Conservation (phyloP, 768 basidiomycete genomes). For the Lyophyllum atratum region DNA sequence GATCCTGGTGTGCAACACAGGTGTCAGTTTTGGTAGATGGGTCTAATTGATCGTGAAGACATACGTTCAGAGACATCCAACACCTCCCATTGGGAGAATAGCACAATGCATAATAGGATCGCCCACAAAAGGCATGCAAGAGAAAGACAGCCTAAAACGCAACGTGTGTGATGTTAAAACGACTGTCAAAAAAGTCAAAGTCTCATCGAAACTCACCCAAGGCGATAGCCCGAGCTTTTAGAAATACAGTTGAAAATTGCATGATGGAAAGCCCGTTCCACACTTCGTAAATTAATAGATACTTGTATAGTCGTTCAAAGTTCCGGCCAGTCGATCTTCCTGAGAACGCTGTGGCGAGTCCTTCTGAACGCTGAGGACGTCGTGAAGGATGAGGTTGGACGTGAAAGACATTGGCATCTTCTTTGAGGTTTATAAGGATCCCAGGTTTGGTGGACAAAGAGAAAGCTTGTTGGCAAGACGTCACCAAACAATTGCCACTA, state of each 20-base stretch:
- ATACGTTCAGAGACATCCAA: slow-evolving; percentile 48
- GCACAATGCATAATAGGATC: slow-evolving; percentile 44
- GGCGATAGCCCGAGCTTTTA: slow-evolving; percentile 18
- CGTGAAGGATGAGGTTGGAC: neutral
- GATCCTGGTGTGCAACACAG: slow-evolving; percentile 32
- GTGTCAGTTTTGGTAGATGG: neutral
- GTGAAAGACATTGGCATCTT: neutral
- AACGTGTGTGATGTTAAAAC: neutral
- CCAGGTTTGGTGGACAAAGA: neutral
- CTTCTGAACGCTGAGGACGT: neutral
- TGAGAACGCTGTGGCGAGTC: slow-evolving; percentile 1
- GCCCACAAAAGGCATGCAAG: slow-evolving; percentile 51
- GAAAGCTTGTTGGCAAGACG: neutral
- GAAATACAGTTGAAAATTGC: slow-evolving; percentile 21
- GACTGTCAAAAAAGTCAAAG: no score
- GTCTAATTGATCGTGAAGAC: slow-evolving; percentile 12
- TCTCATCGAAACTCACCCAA: slow-evolving; percentile 20
- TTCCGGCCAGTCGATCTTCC: slow-evolving; percentile 6
- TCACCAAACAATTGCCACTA: neutral
- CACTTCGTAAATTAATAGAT: neutral
- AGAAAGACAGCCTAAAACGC: slow-evolving; percentile 39
- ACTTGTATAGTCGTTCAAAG: neutral
- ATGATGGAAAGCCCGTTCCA: slow-evolving; percentile 1
- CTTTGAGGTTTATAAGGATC: neutral
- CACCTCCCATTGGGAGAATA: slow-evolving; percentile 48